Percentiles rank a stretch among this genome's conserved stretches.
Evolutionary conservation across 495 filamentous ascomycete genomes (phyloP).

Genomic region (Tuber melanosporum): DNA sequence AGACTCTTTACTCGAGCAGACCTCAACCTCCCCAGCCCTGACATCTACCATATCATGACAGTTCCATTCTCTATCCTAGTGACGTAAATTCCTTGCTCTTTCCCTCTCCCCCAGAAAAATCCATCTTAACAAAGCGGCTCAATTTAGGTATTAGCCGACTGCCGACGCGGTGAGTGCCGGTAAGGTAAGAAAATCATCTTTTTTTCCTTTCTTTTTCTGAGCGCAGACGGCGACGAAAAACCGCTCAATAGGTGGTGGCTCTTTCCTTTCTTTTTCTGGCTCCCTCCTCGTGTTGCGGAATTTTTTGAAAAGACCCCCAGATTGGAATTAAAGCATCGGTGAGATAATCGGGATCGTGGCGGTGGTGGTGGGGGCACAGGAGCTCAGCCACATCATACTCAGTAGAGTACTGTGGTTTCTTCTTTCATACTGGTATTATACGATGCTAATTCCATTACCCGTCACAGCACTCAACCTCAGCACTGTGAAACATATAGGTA

Average conservation of each 20-base stretch:
- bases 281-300: neutral
- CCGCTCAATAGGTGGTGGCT: neutral
- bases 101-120: conserved; percentile 10
- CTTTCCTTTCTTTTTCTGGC: neutral
- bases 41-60: conserved; percentile 7
- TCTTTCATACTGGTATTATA: too few relatives aligned
- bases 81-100: conserved; percentile 17
- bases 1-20: conserved; percentile 3
- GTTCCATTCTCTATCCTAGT: neutral
- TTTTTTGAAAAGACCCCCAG: neutral
- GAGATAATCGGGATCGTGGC: neutral
- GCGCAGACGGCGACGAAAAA: neutral
- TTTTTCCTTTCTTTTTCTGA: neutral
- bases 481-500: neutral
- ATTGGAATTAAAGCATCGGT: neutral
- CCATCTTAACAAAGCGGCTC: conserved; percentile 7
- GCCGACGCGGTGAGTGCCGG: conserved; percentile 3
- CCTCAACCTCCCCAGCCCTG: conserved; percentile 6
- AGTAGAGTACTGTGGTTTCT: neutral
- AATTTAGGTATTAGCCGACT: conserved; percentile 17
- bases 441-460: neutral
- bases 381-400: neutral
- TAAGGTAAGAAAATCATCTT: conserved; percentile 1
- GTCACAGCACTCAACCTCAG: neutral
- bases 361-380: neutral